Evolutionary conservation across 129 eudicot genomes (phyloP), one percentile per base, ranked within the genome.

Genomic region (Scalesia atractyloides): DNA sequence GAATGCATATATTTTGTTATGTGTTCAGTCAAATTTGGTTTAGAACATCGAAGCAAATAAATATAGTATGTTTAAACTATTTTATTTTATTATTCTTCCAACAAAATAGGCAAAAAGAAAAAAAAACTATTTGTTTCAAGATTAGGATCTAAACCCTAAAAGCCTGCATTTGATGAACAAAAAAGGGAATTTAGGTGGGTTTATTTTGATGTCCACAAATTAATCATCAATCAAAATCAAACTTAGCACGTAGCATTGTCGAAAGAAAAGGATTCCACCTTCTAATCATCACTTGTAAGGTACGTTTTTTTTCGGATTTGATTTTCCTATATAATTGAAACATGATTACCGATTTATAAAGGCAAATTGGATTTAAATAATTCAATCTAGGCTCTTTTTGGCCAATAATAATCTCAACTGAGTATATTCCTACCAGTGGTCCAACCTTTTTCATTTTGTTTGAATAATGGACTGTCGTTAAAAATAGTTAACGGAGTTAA

Each of bases 201-300:
- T 69, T 69, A 52, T 52, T 52, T 51, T 69, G 64, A 69, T 69
- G 74, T 13, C 51, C 74, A 69, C 50, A 69, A 34, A 69, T 69
- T 50, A 69, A 33, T n/a, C 51, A 69, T 69, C 74, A 69, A 69
- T 69, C 74, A 69, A 69, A 54, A 69, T 69, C 73, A 50, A 33
- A 52, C 18, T 16, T 19, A 39, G 14, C 48, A 69, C 17, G 19
- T n/a, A 69, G 46, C 47, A 17, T 69, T 52, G 74, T 69, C 16
- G 18, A 50, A 69, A 17, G 34, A 51, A 52, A 69, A n/a, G 26
- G 12, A 16, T 34, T 30, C 64, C 51, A 52, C 49, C 19, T 69
- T 69, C 33, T 16, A 33, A 52, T 34, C 50, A 69, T 50, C 51
- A 34, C 13, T 56, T 47, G 17, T 34, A 52, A 15, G 19, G 50